Base-by-base conservation (phyloP, 805 yeast species). In the Candida broadrunensis region DNA sequence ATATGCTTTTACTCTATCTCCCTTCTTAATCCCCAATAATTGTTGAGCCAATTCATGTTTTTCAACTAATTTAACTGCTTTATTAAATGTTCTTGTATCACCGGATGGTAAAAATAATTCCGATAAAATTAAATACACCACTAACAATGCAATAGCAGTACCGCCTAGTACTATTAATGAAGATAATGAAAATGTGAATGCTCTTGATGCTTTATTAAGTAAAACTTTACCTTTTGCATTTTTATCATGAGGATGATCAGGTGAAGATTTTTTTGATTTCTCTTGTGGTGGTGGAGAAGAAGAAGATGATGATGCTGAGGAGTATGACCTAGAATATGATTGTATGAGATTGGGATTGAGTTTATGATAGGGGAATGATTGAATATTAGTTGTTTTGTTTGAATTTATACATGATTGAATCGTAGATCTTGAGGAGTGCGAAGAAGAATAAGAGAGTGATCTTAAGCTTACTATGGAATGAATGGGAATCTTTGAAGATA, bases 21-120 rank as follows among this genome's bases (percentile, higher is more conserved):
- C 81, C 2, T 72, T 60, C 14, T 67, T 52, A 46, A 83, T 73
- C 21, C 77, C 75, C 29, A 90, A 67, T 23, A 81, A 59, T 47
- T 70, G 65, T 50, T 81, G 81, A 3, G 85, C 82, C 29, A 60
- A 61, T 36, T 73, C 73, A 59, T 84, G 87, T 44, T 82, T 70
- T 56, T 90, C 91, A 29, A 88, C 77, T 51, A 86, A 65, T 11
- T 78, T 75, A 24, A 89, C 89, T 2, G 95, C 95, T 51, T 88
- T 78, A 65, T 90, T 89, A 70, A 90, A 90, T 2, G 95, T 80
- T 48, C 84, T 85, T 0, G 96, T 90, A 56, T 90, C 97, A 18
- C 96, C 95, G 1, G 95, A 83, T 8, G 97, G 97, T 36, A 90
- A 76, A 49, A 88, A 80, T 24, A 90, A 65, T 58, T 90, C 97